Base-by-base conservation (phyloP, 2,329 filamentous ascomycete species). In the Nemania diffusa region DNA sequence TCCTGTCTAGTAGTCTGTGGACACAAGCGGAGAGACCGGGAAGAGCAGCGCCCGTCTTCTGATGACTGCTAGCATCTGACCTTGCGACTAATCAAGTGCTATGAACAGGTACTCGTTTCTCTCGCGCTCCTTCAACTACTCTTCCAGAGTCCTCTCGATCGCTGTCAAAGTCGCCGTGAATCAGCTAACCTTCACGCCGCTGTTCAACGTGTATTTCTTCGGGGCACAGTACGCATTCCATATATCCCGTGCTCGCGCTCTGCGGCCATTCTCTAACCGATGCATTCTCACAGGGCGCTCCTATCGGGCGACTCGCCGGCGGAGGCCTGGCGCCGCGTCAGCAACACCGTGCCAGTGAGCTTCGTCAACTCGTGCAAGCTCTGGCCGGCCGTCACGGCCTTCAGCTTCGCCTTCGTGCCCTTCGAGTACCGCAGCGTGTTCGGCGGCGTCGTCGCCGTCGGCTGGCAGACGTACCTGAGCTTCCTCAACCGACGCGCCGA, bases 381-480 rank as follows among this genome's bases (percentile, higher is more conserved):
- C 26, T 97, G 94, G 94, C 95, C 94, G 0, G 88, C 89, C 0
- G 91, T 97, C 17, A 97, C 91, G 15, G 93, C 93, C 0, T 90
- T 97, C 76, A 94, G 86, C 78, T 97, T 97, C 75, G 89, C 91
- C n/a, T 96, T 93, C 74, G 83, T 97, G 4, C 88, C 90, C 27
- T 83, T 93, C 55, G 89, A 95, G 75, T 95, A 93, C 79, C 84
- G 94, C 57, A 92, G 89, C 73, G 85, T 97, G 17, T 96, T 97
- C 73, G 88, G 91, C 0, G 93, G 92, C 1, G 81, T 91, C 6
- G 86, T 97, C 71, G 92, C 93, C 0, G 91, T 97, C 58, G 92
- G 92, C 0, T 97, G 94, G 94, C 94, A 97, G 85, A 94, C 93
- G 0, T 97, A 97, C 83, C 76, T 97, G 73, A 92, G 90, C 72